phyloP scores from a whole-genome alignment of 2,329 filamentous ascomycete genomes.

The Huntiella abstrusa region DNA sequence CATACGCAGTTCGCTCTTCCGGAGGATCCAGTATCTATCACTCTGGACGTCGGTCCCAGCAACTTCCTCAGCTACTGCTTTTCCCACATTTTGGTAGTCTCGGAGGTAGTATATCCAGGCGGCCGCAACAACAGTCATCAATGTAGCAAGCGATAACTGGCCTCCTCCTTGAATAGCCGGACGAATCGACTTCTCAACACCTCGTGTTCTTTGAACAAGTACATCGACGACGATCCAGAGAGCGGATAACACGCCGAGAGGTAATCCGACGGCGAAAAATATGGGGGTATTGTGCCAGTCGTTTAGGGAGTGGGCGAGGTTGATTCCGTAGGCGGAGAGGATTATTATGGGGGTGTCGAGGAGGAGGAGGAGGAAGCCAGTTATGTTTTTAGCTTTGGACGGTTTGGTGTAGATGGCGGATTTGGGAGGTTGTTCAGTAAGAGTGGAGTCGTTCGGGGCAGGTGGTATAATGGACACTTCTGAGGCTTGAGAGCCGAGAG shows the following conservation, averaged over 20 bases:
- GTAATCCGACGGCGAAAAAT: not conserved
- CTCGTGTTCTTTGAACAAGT: not conserved
- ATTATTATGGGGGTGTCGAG: slow-evolving; percentile 3
- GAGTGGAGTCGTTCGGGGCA: too few species aligned
- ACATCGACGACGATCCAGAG: not conserved
- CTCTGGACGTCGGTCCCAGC: not conserved
- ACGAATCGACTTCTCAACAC: slow-evolving; percentile 11
- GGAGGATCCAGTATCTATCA: not conserved
- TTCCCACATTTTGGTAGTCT: too few species aligned
- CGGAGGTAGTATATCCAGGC: not conserved
- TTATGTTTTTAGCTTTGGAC: not conserved
- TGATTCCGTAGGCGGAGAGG: not conserved
- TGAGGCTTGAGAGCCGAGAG: too few species aligned
- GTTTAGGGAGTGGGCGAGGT: not conserved
- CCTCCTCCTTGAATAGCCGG: slow-evolving; percentile 11
- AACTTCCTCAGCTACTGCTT: not conserved
- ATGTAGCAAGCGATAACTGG: slow-evolving; percentile 11
- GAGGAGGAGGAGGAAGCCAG: not conserved
- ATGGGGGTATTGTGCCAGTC: not conserved
- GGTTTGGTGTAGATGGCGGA: not conserved
- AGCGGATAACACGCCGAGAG: not conserved
- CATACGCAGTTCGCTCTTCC: not conserved
- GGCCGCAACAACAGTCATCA: not conserved
- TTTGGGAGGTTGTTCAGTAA: not conserved
- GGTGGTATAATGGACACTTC: too few species aligned